Conservation (phyloP, 139 green algal genomes). For the Chlorella sorokiniana region DNA sequence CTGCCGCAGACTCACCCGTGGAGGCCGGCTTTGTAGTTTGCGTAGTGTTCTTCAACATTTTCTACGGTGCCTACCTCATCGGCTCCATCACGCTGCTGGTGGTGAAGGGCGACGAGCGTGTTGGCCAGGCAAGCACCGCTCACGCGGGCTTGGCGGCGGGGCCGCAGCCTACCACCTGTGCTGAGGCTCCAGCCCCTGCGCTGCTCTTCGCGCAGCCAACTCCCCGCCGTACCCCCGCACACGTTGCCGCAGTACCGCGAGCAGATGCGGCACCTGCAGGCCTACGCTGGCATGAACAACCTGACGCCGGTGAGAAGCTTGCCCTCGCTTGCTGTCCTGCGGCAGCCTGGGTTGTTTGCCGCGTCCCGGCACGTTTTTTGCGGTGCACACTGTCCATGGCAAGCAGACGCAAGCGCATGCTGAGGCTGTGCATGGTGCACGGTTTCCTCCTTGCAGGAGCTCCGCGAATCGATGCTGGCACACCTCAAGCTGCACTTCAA, state of each 20-base stretch:
- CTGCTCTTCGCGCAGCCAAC: neutral
- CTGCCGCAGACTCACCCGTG: constrained; percentile 25
- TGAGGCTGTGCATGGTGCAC: neutral
- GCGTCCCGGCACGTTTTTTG: neutral
- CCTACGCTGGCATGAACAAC: constrained; percentile 42
- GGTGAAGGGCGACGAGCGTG: constrained; percentile 61
- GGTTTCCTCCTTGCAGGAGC: constrained; percentile 18
- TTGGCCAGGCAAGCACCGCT: constrained; percentile 29
- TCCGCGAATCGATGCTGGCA: constrained; percentile 61
- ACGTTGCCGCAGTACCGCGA: constrained; percentile 46
- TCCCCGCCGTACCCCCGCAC: no score
- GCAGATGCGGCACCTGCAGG: constrained; percentile 48
- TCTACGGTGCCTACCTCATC: constrained; percentile 52
- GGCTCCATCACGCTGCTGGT: constrained; percentile 66
- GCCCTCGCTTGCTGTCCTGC: neutral
- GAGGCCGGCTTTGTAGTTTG: constrained; percentile 26
- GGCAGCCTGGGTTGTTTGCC: neutral
- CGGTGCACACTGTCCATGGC: neutral
- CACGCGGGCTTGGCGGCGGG: neutral
- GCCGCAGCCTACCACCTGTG: neutral
- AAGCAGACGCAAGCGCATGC: no score
- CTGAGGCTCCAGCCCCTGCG: neutral
- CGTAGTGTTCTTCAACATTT: constrained; percentile 36
- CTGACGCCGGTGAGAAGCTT: constrained; percentile 32
- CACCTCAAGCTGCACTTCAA: constrained; percentile 76